Percentiles rank a stretch among this genome's conserved stretches.
Conservation (phyloP, 2,329 filamentous ascomycete species). For the Pyrenochaeta sp. region DNA sequence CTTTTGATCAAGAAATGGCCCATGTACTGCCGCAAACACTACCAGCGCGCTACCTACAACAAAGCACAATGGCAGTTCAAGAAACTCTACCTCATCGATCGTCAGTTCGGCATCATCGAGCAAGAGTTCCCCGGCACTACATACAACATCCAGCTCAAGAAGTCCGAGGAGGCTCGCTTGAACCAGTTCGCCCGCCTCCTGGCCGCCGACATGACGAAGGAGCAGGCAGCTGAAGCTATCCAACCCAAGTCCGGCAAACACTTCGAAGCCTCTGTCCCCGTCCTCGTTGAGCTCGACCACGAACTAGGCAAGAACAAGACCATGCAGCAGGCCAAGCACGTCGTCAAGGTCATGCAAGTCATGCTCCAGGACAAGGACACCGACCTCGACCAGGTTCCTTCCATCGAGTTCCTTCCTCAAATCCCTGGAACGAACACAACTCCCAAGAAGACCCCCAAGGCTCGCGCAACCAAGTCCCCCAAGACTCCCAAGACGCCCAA, state of each 20-base stretch:
- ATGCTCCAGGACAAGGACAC: conserved; percentile 37
- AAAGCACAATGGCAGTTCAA: conserved; percentile 42
- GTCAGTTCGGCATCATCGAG: conserved; percentile 44
- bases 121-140: conserved; percentile 35
- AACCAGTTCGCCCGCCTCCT: conserved; percentile 36
- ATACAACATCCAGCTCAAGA: conserved; percentile 45
- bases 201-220: conserved; percentile 15
- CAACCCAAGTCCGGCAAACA: conserved; percentile 24
- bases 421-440: conserved; percentile 22
- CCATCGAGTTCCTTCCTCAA: conserved; percentile 42
- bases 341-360: conserved; percentile 34
- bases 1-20: conserved; percentile 42
- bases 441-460: conserved; percentile 20
- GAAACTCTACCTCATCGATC: conserved; percentile 43
- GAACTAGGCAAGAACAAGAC: conserved; percentile 31
- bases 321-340: conserved; percentile 23
- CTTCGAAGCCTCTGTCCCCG: conserved; percentile 43
- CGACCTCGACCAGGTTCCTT: conserved; percentile 32
- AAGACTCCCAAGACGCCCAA: conserved; percentile 14
- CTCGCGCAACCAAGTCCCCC: conserved; percentile 11
- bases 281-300: conserved; percentile 39
- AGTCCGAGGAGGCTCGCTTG: conserved; percentile 44
- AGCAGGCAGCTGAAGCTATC: conserved; percentile 19
- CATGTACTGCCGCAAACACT: conserved; percentile 49
- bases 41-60: conserved; percentile 50